Evolutionary conservation across 768 basidiomycete species (phyloP).

Genomic region (Termitomyces sp.): DNA sequence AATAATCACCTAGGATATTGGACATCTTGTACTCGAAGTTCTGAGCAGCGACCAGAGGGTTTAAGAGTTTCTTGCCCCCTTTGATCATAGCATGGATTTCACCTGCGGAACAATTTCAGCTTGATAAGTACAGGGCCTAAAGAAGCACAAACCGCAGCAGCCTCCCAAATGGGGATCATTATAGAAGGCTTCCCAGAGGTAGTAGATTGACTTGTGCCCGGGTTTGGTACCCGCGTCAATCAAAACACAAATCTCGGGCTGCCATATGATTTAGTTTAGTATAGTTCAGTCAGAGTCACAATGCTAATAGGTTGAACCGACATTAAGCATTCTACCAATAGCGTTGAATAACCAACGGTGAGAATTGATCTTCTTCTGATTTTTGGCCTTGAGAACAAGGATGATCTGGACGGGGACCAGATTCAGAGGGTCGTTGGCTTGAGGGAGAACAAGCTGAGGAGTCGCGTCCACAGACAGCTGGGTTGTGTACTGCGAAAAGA

Average conservation of each 20-base stretch:
- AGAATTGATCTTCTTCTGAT: slow-evolving; percentile 94
- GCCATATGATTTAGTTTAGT: neutral
- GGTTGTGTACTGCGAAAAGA: slow-evolving; percentile 76
- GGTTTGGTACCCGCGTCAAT: slow-evolving; percentile 97
- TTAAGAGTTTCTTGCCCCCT: slow-evolving; percentile 86
- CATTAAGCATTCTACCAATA: slow-evolving; percentile 77
- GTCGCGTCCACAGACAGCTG: slow-evolving; percentile 91
- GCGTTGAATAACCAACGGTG: slow-evolving; percentile 97
- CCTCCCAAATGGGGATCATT: slow-evolving; percentile 77
- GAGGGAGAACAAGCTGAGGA: slow-evolving; percentile 88
- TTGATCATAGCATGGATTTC: slow-evolving; percentile 98
- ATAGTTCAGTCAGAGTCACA: neutral
- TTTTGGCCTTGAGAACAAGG: slow-evolving; percentile 87
- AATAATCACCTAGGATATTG: slow-evolving; percentile 79
- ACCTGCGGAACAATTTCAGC: slow-evolving; percentile 20
- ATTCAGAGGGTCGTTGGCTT: slow-evolving; percentile 87
- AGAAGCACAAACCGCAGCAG: slow-evolving; percentile 60
- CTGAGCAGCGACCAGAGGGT: slow-evolving; percentile 91
- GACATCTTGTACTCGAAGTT: slow-evolving; percentile 99
- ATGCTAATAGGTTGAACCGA: slow-evolving; percentile 23
- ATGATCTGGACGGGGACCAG: slow-evolving; percentile 92
- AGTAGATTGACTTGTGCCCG: slow-evolving; percentile 93
- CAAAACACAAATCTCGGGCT: slow-evolving; percentile 91
- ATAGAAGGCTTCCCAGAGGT: slow-evolving; percentile 92
- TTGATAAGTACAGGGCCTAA: neutral